Percentiles rank a stretch among this genome's conserved stretches.
phyloP scores from a whole-genome alignment of 139 green algal species.

The Chlamydomonas asymmetrica region DNA sequence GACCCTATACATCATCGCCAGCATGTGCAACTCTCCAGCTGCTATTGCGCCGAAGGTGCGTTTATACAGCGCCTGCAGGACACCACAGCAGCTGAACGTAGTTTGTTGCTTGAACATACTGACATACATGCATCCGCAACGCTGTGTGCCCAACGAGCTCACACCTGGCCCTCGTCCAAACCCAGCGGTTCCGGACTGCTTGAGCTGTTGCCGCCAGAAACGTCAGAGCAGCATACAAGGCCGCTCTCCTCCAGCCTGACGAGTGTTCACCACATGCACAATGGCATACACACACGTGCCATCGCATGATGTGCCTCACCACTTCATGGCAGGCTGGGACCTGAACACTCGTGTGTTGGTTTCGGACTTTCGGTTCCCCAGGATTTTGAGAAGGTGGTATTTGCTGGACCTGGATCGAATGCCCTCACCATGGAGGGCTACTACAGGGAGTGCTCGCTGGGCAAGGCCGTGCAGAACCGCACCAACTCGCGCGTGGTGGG shows the following conservation, averaged over 20 bases:
- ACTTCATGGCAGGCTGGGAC: background rate
- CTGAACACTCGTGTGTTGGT: background rate
- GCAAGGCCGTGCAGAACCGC: constrained; percentile 16
- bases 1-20: constrained; percentile 15
- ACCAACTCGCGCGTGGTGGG: constrained; percentile 39
- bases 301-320: background rate
- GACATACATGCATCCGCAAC: background rate
- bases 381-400: constrained; percentile 30
- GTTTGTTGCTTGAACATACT: background rate
- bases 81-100: background rate
- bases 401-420: constrained; percentile 14
- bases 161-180: no score
- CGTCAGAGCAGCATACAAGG: no score
- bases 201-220: no score
- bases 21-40: background rate
- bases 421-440: constrained; percentile 33
- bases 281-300: background rate
- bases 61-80: background rate
- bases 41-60: background rate
- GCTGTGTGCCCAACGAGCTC: no score
- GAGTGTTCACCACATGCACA: no score
- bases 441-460: constrained; percentile 37
- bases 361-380: background rate
- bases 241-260: no score
- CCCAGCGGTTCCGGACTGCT: no score